Evolutionary conservation across 805 yeast species (phyloP).

Genomic region (Ogataea naganishii): DNA sequence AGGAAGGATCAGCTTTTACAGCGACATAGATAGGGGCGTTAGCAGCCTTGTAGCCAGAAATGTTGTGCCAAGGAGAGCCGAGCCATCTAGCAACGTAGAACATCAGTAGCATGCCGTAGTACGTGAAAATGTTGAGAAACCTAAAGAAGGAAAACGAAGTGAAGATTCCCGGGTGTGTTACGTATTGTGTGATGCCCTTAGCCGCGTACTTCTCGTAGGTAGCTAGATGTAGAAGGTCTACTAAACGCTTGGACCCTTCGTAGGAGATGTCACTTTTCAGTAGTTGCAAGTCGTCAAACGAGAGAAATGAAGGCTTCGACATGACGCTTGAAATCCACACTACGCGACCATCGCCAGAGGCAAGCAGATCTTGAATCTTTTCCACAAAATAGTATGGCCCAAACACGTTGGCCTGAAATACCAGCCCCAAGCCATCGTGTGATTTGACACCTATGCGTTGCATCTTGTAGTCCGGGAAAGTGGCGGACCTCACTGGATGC

Average conservation of each 20-base stretch:
- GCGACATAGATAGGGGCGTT: conserved; percentile 75
- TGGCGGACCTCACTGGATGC: conserved; percentile 75
- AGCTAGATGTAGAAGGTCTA: conserved; percentile 76
- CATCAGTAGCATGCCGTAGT: conserved; percentile 75
- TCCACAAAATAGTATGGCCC: conserved; percentile 86
- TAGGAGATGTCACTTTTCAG: conserved; percentile 59
- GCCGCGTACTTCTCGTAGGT: conserved; percentile 39
- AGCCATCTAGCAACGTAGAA: conserved; percentile 74
- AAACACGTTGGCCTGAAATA: conserved; percentile 94
- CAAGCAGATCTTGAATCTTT: conserved; percentile 47
- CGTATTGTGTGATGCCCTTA: conserved; percentile 58
- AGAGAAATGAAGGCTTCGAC: conserved; percentile 67
- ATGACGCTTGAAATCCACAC: conserved; percentile 84
- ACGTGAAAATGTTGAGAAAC: conserved; percentile 69
- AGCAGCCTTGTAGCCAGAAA: conserved; percentile 84
- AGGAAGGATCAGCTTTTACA: conserved; percentile 37
- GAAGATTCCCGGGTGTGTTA: conserved; percentile 92
- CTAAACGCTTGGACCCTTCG: conserved; percentile 84
- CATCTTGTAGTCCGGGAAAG: conserved; percentile 77
- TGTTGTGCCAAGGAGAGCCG: conserved; percentile 87
- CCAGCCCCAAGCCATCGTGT: conserved; percentile 72
- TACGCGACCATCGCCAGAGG: conserved; percentile 39
- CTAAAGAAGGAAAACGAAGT: conserved; percentile 72
- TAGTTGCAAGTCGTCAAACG: conserved; percentile 69
- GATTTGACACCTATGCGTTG: conserved; percentile 75